Evolutionary conservation across 192 early-diverging fungal genomes (phyloP), one percentile per base, ranked within the genome.

Genomic region (Umbelopsis isabellina): DNA sequence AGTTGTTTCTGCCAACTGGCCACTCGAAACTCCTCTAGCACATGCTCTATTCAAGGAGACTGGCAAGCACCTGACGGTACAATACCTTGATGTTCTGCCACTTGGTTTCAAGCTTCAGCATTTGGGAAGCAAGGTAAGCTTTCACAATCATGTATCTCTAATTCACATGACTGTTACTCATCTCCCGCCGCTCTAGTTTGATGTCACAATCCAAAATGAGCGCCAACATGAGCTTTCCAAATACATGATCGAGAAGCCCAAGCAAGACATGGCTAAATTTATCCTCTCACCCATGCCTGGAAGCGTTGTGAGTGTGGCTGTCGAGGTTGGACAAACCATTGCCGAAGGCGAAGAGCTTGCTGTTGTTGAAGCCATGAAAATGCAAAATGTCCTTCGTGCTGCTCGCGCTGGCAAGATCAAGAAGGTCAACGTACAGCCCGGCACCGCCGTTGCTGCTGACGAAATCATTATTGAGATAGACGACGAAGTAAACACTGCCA

Each of bases 341-440:
- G 83, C 86, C 11, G 88, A 95, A 77, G 96, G 96, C 2, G 82
- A 82, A 15, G 95, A 94, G 73, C 75, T 98, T 30, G 92, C 88
- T 0, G 90, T 94, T 0, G 92, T 98, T 20, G 96, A 98, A 82
- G 96, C 96, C 25, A 98, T 98, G 96, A 96, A 96, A 83, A 98
- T 98, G 96, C 95, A 96, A 71, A 98, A 98, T 68, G 91, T 97
- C 9, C 73, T 98, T 58, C 82, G 92, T 2, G 88, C 95, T 11
- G 86, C 93, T 4, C 85, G 88, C 16, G 87, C 84, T 6, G 95
- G 95, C 55, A 90, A 83, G 51, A 80, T 98, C 69, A 91, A 89
- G 81, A 88, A 89, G 23, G 87, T 98, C 4, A 74, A 85, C 64
- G 92, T 97, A 5, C 72, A 83, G 71, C 76, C 87, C 1, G 93